Evolutionary conservation across 768 basidiomycete species (phyloP).

Genomic region (Boletus insuetus): DNA sequence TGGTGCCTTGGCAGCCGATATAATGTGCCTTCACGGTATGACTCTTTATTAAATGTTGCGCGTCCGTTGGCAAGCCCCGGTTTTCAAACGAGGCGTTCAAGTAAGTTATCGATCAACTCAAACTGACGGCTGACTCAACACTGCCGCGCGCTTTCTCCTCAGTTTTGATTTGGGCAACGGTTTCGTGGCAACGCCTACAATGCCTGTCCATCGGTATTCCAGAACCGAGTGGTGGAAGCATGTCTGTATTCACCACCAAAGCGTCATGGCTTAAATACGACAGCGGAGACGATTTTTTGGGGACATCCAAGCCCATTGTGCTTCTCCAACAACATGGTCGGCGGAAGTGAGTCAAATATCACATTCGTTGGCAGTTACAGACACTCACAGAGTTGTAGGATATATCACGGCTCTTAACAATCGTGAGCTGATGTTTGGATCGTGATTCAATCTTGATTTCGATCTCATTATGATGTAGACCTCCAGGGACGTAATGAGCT

Average conservation of each 20-base stretch:
- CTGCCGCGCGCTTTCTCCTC: not conserved
- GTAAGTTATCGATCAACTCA: slow-evolving; percentile 12
- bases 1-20: not conserved
- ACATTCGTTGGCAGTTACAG: not conserved
- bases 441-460: not conserved
- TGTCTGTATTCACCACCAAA: slow-evolving; percentile 7
- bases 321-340: slow-evolving; percentile 12
- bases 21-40: not conserved
- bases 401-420: slow-evolving; percentile 43
- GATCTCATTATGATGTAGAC: slow-evolving; percentile 26
- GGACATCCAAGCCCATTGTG: not conserved
- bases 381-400: slow-evolving; percentile 25
- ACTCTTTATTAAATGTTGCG: not conserved
- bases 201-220: slow-evolving; percentile 2
- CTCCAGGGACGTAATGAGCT: slow-evolving; percentile 32
- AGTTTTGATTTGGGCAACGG: slow-evolving; percentile 1
- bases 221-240: not conserved
- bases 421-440: slow-evolving; percentile 31
- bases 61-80: slow-evolving; percentile 12
- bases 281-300: not conserved
- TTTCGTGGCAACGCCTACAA: not conserved
- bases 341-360: slow-evolving; percentile 18
- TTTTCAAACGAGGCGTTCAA: slow-evolving; percentile 19
- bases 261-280: slow-evolving; percentile 25
- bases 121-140: not conserved